Conservation (phyloP, 192 early-diverging fungal genomes). For the Pilobolus umbonatus region DNA sequence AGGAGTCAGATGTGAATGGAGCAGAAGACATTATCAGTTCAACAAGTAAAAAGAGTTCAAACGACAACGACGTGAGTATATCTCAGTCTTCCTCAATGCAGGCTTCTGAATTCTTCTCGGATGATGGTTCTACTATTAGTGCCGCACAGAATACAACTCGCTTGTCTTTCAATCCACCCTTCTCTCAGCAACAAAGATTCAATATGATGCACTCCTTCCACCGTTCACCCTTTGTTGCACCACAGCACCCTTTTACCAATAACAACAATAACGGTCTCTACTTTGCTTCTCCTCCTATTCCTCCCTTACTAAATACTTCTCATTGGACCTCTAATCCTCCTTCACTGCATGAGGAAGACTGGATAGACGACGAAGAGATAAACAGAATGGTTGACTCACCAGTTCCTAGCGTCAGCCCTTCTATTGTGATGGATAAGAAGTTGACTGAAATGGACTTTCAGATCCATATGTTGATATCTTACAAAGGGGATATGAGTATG, state of each 20-base stretch:
- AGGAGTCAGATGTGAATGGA: neutral
- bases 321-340: constrained; percentile 1
- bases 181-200: constrained; percentile 23
- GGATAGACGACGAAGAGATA: constrained; percentile 31
- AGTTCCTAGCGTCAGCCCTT: neutral
- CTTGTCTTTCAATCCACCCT: constrained; percentile 1
- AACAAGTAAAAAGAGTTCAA: neutral
- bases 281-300: neutral
- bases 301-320: neutral
- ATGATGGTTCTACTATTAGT: too few species aligned
- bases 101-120: constrained; percentile 12
- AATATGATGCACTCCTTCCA: constrained; percentile 30
- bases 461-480: constrained; percentile 53
- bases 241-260: constrained; percentile 33
- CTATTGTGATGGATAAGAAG: neutral
- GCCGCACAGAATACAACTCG: neutral
- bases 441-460: constrained; percentile 63
- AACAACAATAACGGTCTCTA: neutral
- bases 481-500: constrained; percentile 71
- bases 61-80: neutral
- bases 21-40: neutral
- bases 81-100: neutral
- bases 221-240: constrained; percentile 33
- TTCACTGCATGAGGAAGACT: constrained; percentile 11
- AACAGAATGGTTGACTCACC: neutral